Conservation (phyloP, 2,329 filamentous ascomycete genomes). For the Periconia sp. region DNA sequence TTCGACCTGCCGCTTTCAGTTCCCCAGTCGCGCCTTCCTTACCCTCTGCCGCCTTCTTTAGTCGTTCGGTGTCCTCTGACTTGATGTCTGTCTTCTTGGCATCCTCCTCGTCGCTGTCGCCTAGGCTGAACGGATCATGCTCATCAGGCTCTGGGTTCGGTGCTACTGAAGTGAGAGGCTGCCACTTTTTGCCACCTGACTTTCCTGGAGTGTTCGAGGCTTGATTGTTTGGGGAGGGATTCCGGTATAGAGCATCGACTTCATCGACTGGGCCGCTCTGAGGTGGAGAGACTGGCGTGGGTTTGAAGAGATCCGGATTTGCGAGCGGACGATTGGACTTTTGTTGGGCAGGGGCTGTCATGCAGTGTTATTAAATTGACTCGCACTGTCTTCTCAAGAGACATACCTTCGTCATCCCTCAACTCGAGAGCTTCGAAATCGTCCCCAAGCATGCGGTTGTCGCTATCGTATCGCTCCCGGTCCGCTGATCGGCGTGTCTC, state of each 20-base stretch:
- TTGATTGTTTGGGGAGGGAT: slow-evolving; percentile 42
- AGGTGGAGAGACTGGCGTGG: slow-evolving; percentile 60
- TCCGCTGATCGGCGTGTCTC: slow-evolving; percentile 74
- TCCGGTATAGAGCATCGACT: slow-evolving; percentile 74
- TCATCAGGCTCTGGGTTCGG: slow-evolving; percentile 80
- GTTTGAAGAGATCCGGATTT: slow-evolving; percentile 82
- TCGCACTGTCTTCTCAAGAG: background rate
- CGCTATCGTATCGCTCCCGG: slow-evolving; percentile 91
- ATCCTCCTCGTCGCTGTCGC: slow-evolving; percentile 91
- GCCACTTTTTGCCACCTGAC: slow-evolving; percentile 91
- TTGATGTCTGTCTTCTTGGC: slow-evolving; percentile 69
- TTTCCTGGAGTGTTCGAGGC: slow-evolving; percentile 33
- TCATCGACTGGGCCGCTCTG: slow-evolving; percentile 75
- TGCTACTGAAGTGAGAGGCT: slow-evolving; percentile 85
- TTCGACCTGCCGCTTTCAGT: slow-evolving; percentile 48
- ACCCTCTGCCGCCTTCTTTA: slow-evolving; percentile 57
- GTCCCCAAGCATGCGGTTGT: slow-evolving; percentile 86
- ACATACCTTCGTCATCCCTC: slow-evolving; percentile 64
- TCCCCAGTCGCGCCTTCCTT: slow-evolving; percentile 34
- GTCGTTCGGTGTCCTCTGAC: slow-evolving; percentile 58
- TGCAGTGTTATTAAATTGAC: slow-evolving; percentile 2
- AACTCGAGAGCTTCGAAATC: slow-evolving; percentile 77
- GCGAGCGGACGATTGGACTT: slow-evolving; percentile 69
- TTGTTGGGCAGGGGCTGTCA: slow-evolving; percentile 55
- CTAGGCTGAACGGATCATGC: slow-evolving; percentile 95